Evolutionary conservation across 441 rosid species (phyloP).

Genomic region (Brassica hybrid): DNA sequence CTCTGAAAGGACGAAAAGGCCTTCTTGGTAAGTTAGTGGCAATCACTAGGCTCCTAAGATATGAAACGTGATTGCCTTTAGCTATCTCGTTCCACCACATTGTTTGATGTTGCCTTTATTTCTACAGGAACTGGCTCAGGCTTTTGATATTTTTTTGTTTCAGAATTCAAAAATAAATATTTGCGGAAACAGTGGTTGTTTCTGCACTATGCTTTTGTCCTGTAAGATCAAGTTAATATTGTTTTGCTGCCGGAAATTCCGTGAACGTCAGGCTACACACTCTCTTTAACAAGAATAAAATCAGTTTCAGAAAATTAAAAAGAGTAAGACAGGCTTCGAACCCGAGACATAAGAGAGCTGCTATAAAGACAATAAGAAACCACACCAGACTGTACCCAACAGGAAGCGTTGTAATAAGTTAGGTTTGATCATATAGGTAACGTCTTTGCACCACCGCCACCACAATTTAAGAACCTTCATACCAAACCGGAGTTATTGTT

Average conservation of each 20-base stretch:
- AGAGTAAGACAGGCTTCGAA: too few species aligned
- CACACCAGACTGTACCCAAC: neutral
- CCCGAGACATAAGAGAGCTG: too few species aligned
- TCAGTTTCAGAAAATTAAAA: neutral
- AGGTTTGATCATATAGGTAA: neutral
- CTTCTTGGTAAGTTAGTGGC: neutral
- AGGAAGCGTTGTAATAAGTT: neutral
- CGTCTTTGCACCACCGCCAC: neutral
- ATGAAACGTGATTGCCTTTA: too few species aligned
- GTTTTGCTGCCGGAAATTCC: too few species aligned
- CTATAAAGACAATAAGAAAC: neutral
- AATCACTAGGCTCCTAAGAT: too few species aligned
- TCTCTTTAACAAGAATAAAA: too few species aligned
- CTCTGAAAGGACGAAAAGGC: too few species aligned
- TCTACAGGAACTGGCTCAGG: constrained; percentile 13
- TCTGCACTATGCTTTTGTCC: neutral
- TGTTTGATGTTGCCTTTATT: too few species aligned
- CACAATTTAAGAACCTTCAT: neutral
- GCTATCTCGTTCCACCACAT: too few species aligned
- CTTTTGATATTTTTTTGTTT: neutral
- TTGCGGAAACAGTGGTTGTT: constrained; percentile 25
- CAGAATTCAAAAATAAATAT: constrained; percentile 27
- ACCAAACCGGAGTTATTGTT: constrained; percentile 1
- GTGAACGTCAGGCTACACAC: too few species aligned
- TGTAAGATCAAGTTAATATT: neutral